Percentiles rank a stretch among this genome's conserved stretches.
These are phyloP conservation scores for Periglandula ipomoeae DNA, from an alignment of 2,329 filamentous ascomycete genomes.

Conservation along the genomic window DNA sequence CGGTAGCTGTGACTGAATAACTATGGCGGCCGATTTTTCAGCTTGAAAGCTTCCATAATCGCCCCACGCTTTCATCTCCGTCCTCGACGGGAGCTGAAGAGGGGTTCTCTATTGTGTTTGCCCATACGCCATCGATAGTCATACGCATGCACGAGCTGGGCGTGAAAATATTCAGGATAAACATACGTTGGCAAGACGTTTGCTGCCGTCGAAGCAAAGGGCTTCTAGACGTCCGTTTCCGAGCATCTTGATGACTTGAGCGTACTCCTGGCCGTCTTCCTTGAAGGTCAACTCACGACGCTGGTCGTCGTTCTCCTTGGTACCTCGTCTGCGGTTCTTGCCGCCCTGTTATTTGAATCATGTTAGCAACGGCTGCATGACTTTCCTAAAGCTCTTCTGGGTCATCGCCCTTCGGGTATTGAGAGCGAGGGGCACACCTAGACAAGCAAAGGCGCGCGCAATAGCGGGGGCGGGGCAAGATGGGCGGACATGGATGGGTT, in stretches of 20 bases:
- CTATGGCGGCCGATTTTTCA: no score
- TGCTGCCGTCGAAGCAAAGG: conserved; percentile 79
- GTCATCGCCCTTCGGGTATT: not conserved
- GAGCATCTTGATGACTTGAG: conserved; percentile 70
- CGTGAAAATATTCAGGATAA: no score
- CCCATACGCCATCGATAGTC: no score
- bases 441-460: conserved; percentile 3
- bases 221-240: conserved; percentile 91
- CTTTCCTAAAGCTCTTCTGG: not conserved
- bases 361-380: conserved; percentile 9
- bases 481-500: not conserved
- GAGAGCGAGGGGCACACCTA: not conserved
- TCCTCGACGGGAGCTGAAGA: no score
- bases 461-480: conserved; percentile 21
- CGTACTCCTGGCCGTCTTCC: conserved; percentile 78
- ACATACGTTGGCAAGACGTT: conserved; percentile 32
- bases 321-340: conserved; percentile 96
- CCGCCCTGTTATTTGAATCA: conserved; percentile 57
- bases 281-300: conserved; percentile 99
- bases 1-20: no score
- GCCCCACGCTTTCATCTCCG: no score
- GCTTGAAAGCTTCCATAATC: no score
- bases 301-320: conserved; percentile 99
- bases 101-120: no score
- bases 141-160: no score